A percentile compares a stretch with the other conserved stretches of the same genome.
phyloP scores from a whole-genome alignment of 2,329 filamentous ascomycete genomes.

The Aschersonia sp. region DNA sequence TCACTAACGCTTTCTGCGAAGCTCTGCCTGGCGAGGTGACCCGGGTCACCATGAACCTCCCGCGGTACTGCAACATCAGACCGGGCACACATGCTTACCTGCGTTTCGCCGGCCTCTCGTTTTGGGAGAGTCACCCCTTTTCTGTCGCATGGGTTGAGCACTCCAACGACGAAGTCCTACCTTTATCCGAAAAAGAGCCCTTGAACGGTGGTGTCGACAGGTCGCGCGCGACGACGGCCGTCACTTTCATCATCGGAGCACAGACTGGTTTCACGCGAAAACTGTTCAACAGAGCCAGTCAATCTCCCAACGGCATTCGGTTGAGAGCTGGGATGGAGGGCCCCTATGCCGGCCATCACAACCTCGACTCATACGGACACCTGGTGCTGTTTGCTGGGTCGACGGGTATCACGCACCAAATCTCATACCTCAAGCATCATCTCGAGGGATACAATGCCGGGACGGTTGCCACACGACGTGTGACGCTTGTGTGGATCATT shows the following conservation, averaged over 20 bases:
- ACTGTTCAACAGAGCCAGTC: constrained; percentile 56
- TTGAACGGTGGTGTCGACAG: constrained; percentile 24
- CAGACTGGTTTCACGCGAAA: constrained; percentile 79
- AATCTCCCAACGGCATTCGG: constrained; percentile 37
- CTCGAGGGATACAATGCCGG: constrained; percentile 54
- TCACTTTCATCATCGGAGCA: constrained; percentile 77
- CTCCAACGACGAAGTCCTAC: constrained; percentile 22
- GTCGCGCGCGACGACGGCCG: constrained; percentile 29
- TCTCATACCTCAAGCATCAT: constrained; percentile 72
- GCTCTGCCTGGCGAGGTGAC: constrained; percentile 55
- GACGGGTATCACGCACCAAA: constrained; percentile 89
- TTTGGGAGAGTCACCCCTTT: constrained; percentile 67
- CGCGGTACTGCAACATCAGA: constrained; percentile 48
- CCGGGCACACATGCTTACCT: constrained; percentile 66
- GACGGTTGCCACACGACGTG: constrained; percentile 64
- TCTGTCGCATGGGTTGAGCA: constrained; percentile 63
- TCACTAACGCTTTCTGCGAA: constrained; percentile 52
- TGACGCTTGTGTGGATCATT: constrained; percentile 86
- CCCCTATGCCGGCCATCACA: constrained; percentile 73
- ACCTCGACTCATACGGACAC: constrained; percentile 84
- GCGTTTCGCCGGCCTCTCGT: constrained; percentile 49
- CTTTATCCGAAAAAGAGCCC: constrained; percentile 26
- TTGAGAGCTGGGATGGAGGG: constrained; percentile 73
- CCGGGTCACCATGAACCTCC: constrained; percentile 55
- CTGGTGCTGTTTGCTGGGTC: constrained; percentile 82